Evolutionary conservation across 2,329 filamentous ascomycete species (phyloP).

Genomic region (Apiospora arundinis): DNA sequence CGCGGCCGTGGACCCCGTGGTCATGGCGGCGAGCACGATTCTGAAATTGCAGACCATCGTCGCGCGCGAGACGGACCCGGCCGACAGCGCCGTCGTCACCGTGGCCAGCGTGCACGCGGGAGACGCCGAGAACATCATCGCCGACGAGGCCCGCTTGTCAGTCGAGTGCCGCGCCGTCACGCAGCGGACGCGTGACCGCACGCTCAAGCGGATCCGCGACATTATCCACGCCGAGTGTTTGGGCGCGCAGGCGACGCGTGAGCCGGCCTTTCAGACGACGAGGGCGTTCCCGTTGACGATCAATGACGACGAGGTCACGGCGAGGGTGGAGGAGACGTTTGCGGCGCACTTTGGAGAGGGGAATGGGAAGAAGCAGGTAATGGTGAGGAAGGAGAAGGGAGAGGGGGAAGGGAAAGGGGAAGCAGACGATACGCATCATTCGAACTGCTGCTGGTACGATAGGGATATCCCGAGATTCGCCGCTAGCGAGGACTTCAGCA

Average conservation of each 20-base stretch:
- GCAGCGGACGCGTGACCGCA: slow-evolving; percentile 14
- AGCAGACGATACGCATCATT: background rate
- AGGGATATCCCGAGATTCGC: slow-evolving; percentile 15
- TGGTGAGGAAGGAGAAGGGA: background rate
- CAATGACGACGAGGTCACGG: background rate
- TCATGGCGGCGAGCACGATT: background rate
- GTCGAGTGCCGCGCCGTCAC: background rate
- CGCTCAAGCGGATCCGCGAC: background rate
- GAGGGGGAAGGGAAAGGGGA: background rate
- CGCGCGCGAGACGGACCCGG: slow-evolving; percentile 10
- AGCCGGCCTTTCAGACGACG: slow-evolving; percentile 1
- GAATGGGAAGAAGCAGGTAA: background rate
- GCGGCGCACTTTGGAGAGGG: slow-evolving; percentile 20
- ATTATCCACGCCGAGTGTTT: slow-evolving; percentile 9
- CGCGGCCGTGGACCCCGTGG: background rate
- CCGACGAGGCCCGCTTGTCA: background rate
- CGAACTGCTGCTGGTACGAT: background rate
- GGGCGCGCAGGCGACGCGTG: background rate
- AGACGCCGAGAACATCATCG: slow-evolving; percentile 19
- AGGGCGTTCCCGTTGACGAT: slow-evolving; percentile 18
- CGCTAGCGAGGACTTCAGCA: slow-evolving; percentile 20
- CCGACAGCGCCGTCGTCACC: slow-evolving; percentile 15
- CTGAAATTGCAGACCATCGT: slow-evolving; percentile 7
- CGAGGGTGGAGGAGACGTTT: slow-evolving; percentile 20
- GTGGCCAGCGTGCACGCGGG: slow-evolving; percentile 18